Evolutionary conservation across 225 moss, liverwort and hornwort species (phyloP), one percentile per base, ranked within the genome.

Genomic region (Bryoerythrophyllum caledonicum): DNA sequence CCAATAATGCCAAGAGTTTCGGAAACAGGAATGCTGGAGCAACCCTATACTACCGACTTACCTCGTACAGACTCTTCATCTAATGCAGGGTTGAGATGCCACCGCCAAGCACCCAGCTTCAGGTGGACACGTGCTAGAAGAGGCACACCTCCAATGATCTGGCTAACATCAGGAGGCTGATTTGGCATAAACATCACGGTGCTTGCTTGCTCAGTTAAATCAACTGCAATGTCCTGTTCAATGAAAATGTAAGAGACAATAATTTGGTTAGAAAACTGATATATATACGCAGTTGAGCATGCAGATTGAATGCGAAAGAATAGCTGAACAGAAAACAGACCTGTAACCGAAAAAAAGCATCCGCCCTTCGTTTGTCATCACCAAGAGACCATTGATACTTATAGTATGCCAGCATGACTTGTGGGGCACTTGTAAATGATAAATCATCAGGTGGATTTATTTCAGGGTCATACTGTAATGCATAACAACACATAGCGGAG

Each of bases 71-170:
- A 81, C 20, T 90, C 82, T 9, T 91, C 89, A 67, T 95, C 95
- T 76, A 99, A 86, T 67, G 70, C 74, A 54, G 91, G 86, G 40
- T 90, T 82, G 26, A 99, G 84, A 59, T 84, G 81, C 90, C 90
- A 99, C 69, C 82, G 91, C 99, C 99, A 99, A 58, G 88, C 81
- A 82, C 99, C 99, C 57, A 99, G 86, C 67, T 99, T 99, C 73
- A 99, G 74, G 76, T 90, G 88, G 16, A 99, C 85, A 61, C 95
- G 91, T 17, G 99, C 99, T 63, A 99, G 82, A 52, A 95, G 91
- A 28, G 93, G 89, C 60, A 89, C 72, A 20, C 72, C 62, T 28
- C 80, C 82, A 65, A 80, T 60, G 8, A 67, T 77, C 71, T 76
- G 83, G 74, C 81, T 77, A 74, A 60, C 71, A 71, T 88, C 86